These are phyloP conservation scores for Lepidium aucheri DNA, from an alignment of 345 rosid species.

Conservation along the genomic window DNA sequence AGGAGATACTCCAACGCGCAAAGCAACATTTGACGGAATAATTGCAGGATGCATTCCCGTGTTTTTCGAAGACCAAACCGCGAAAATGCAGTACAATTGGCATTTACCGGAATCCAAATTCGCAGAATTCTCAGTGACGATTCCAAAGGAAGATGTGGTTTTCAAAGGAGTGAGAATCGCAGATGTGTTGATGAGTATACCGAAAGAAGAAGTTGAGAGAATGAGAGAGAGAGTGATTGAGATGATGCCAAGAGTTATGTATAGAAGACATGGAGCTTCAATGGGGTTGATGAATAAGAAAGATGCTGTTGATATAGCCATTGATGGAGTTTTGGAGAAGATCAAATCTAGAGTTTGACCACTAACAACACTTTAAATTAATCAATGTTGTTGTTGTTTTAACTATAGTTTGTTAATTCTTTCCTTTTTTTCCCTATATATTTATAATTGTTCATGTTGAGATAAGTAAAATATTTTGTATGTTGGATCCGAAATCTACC, in stretches of 20 bases:
- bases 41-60: conserved; percentile 89
- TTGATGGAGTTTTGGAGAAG: conserved; percentile 55
- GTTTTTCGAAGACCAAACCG: conserved; percentile 78
- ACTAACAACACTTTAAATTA: conserved; percentile 10
- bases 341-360: conserved; percentile 39
- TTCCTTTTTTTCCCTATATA: background rate
- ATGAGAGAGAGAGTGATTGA: conserved; percentile 66
- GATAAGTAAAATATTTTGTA: background rate
- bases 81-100: conserved; percentile 67
- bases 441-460: background rate
- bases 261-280: conserved; percentile 77
- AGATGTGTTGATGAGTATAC: conserved; percentile 67
- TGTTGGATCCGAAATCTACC: background rate
- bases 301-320: conserved; percentile 88
- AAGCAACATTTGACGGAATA: conserved; percentile 78
- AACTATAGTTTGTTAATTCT: background rate
- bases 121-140: conserved; percentile 51
- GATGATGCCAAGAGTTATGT: conserved; percentile 64
- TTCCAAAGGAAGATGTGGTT: conserved; percentile 83
- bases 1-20: conserved; percentile 77
- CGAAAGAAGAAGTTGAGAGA: conserved; percentile 45
- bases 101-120: conserved; percentile 55
- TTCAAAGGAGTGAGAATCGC: conserved; percentile 52
- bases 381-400: conserved; percentile 2
- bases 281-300: conserved; percentile 43